Conservation (phyloP, 192 early-diverging fungal species). For the Spizellomyces punctatus region DNA sequence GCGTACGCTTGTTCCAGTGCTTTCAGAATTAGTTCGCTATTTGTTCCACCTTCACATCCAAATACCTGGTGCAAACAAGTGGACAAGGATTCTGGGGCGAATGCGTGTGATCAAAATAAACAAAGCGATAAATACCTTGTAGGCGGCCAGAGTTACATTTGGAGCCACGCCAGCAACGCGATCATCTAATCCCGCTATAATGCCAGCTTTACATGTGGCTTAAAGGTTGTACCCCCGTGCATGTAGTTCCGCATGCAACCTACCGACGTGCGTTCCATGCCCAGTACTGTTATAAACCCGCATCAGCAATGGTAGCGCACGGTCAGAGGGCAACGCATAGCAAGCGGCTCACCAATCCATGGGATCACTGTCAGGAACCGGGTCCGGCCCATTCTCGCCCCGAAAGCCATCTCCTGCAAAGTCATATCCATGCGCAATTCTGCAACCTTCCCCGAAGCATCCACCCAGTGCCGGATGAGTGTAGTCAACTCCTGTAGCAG, state of each 20-base stretch:
- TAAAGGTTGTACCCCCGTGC: no score
- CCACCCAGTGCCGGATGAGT: slow-evolving; percentile 24
- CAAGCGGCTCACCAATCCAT: neutral
- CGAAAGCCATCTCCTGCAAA: slow-evolving; percentile 13
- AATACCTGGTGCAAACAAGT: neutral
- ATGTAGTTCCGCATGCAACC: neutral
- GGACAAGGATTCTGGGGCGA: neutral
- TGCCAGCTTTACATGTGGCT: neutral
- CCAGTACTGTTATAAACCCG: neutral
- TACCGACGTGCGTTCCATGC: slow-evolving; percentile 8
- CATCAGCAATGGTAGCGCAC: neutral
- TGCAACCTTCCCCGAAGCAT: slow-evolving; percentile 17
- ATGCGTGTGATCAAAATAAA: neutral
- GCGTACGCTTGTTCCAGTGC: neutral
- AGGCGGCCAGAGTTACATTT: neutral
- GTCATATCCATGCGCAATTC: slow-evolving; percentile 14
- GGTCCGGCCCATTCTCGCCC: neutral
- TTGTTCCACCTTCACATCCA: slow-evolving; percentile 5
- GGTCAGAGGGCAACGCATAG: neutral
- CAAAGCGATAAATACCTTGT: slow-evolving; percentile 4
- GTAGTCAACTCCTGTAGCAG: slow-evolving; percentile 13
- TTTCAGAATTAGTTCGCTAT: neutral
- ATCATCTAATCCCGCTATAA: neutral
- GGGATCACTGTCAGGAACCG: neutral
- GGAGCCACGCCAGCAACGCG: slow-evolving; percentile 2